These are phyloP conservation scores for Saccharum officinarum DNA, from an alignment of 176 grass and related monocot genomes.

Conservation along the genomic window DNA sequence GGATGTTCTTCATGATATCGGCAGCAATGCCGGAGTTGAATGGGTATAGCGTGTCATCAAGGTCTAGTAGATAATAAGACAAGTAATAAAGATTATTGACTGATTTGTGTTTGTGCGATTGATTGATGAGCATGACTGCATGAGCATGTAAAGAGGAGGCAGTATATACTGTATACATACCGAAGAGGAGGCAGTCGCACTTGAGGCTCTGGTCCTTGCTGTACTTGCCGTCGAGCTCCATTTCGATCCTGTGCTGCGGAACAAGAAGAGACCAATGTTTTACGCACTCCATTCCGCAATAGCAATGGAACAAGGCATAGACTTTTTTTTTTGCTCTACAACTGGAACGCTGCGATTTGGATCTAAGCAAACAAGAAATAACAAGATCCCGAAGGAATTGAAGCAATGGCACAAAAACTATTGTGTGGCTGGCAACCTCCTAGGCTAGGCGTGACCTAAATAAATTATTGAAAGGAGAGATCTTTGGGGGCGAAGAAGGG, in stretches of 20 bases:
- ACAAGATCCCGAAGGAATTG: neutral
- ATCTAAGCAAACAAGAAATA: neutral
- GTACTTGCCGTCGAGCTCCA: constrained; percentile 58
- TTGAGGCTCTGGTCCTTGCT: constrained; percentile 44
- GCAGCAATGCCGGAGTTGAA: constrained; percentile 62
- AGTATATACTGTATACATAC: constrained; percentile 27
- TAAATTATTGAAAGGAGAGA: neutral
- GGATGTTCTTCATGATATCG: constrained; percentile 71
- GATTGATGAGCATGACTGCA: neutral
- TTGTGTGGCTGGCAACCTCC: no score
- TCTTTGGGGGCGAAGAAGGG: neutral
- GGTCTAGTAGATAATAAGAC: constrained; percentile 40
- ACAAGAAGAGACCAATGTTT: neutral
- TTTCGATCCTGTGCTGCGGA: constrained; percentile 38
- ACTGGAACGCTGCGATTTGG: neutral
- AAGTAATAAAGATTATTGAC: neutral
- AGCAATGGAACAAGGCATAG: no score
- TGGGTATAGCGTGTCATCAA: constrained; percentile 93
- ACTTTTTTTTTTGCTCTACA: no score
- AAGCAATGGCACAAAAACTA: neutral
- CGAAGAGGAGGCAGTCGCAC: constrained; percentile 84
- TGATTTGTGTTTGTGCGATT: neutral
- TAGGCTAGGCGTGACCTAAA: neutral
- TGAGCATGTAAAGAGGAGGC: neutral
- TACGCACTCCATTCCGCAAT: neutral